Conservation (phyloP, 2,329 filamentous ascomycete species). For the Penicillium psychrosexuale region DNA sequence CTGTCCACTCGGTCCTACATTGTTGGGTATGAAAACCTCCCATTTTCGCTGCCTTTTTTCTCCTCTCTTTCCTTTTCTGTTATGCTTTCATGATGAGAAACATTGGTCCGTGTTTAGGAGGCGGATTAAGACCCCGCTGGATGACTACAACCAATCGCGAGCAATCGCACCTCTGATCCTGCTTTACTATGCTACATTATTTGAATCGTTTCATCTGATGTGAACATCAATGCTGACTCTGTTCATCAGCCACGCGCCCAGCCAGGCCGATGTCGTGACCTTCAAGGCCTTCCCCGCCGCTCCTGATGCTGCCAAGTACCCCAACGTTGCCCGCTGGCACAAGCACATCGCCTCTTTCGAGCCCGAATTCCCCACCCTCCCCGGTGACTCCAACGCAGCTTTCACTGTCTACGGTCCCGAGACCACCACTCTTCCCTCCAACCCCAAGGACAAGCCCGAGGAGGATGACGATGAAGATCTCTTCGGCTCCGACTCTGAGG, state of each 20-base stretch:
- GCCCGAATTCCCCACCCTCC: constrained; percentile 84
- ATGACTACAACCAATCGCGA: constrained; percentile 74
- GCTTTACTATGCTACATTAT: constrained; percentile 5
- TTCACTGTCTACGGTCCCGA: constrained; percentile 92
- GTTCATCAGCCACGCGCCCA: constrained; percentile 59
- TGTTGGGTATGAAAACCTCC: constrained; percentile 63
- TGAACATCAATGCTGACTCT: constrained; percentile 15
- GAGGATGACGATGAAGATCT: constrained; percentile 85
- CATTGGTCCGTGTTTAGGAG: constrained; percentile 96
- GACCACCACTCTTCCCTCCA: constrained; percentile 69
- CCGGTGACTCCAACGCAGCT: constrained; percentile 85
- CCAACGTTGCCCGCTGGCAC: constrained; percentile 95
- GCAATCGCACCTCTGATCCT: constrained; percentile 71
- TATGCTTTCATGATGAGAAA: constrained; percentile 68
- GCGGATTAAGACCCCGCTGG: constrained; percentile 84
- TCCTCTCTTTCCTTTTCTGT: constrained; percentile 16
- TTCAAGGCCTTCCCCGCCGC: constrained; percentile 81
- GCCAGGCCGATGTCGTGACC: constrained; percentile 92
- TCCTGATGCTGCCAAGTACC: constrained; percentile 82
- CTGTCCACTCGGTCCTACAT: constrained; percentile 70
- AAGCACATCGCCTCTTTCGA: constrained; percentile 95
- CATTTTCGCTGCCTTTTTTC: constrained; percentile 11
- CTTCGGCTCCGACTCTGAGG: constrained; percentile 90
- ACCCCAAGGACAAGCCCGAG: constrained; percentile 79
- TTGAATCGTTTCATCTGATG: neutral